A percentile compares a stretch with the other conserved stretches of the same genome.
These are phyloP conservation scores for Agaricus subrufescens DNA, from an alignment of 768 basidiomycete genomes.

Conservation along the genomic window DNA sequence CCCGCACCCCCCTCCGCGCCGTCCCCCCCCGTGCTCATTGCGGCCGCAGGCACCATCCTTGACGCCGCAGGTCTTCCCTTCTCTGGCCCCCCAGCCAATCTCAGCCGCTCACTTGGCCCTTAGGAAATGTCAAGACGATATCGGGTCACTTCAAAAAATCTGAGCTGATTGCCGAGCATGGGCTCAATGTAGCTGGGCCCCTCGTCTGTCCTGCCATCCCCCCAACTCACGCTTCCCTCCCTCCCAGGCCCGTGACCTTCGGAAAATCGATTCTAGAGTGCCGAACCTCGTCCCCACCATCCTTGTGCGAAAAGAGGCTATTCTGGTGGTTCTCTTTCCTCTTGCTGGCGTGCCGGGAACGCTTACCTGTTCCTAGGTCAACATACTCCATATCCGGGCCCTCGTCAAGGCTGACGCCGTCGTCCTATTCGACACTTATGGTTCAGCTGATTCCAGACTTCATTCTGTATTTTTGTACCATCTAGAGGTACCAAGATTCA, in stretches of 20 bases:
- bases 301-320: constrained; percentile 80
- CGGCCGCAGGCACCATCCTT: constrained; percentile 69
- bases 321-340: constrained; percentile 54
- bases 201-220: background rate
- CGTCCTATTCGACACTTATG: constrained; percentile 88
- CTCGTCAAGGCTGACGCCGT: constrained; percentile 92
- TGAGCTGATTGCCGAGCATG: constrained; percentile 83
- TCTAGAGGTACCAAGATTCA: constrained; percentile 53
- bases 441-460: constrained; percentile 78
- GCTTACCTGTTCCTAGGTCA: constrained; percentile 49
- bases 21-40: constrained; percentile 9
- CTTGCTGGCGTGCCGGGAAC: constrained; percentile 2
- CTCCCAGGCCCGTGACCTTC: constrained; percentile 83
- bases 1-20: constrained; percentile 18
- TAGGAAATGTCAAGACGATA: constrained; percentile 83
- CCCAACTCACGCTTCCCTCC: constrained; percentile 10
- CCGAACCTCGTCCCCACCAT: constrained; percentile 96
- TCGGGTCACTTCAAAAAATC: constrained; percentile 89
- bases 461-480: constrained; percentile 88
- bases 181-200: constrained; percentile 70
- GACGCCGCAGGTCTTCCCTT: constrained; percentile 66
- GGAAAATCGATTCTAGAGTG: constrained; percentile 92
- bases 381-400: constrained; percentile 92
- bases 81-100: constrained; percentile 13
- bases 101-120: constrained; percentile 16